phyloP scores from a whole-genome alignment of 805 yeast species.

The Lipomyces yamanashiensis region DNA sequence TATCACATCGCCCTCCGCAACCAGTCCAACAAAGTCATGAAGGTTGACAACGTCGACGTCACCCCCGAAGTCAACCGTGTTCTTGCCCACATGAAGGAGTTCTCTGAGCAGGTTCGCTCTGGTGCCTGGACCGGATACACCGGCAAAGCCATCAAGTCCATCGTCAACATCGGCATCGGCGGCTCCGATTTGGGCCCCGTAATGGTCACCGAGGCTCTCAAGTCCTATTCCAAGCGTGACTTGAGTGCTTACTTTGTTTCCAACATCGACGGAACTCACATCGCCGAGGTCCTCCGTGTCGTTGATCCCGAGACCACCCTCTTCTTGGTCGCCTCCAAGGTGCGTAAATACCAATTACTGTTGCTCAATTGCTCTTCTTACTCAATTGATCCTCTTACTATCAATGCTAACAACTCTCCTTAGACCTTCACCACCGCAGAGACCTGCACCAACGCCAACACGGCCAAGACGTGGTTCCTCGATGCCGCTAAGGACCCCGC shows the following conservation, averaged over 20 bases:
- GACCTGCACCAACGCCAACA: slow-evolving; percentile 92
- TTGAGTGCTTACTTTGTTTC: slow-evolving; percentile 90
- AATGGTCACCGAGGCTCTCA: slow-evolving; percentile 98
- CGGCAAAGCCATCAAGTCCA: slow-evolving; percentile 89
- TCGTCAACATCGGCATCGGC: slow-evolving; percentile 98
- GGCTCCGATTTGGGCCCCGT: slow-evolving; percentile 99
- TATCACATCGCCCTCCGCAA: slow-evolving; percentile 96
- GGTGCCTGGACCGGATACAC: slow-evolving; percentile 98
- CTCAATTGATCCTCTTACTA: background rate
- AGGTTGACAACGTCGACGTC: slow-evolving; percentile 86
- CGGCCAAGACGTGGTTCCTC: slow-evolving; percentile 95
- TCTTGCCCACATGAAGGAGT: slow-evolving; percentile 94
- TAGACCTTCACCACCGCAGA: slow-evolving; percentile 99
- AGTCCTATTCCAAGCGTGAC: slow-evolving; percentile 70
- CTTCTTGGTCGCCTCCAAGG: slow-evolving; percentile 49
- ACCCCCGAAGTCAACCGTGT: slow-evolving; percentile 91
- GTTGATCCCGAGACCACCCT: slow-evolving; percentile 90
- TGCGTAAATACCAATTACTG: slow-evolving; percentile 61
- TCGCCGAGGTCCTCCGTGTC: slow-evolving; percentile 83
- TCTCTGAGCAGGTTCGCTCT: slow-evolving; percentile 84
- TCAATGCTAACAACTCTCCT: background rate
- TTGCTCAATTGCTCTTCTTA: slow-evolving; percentile 47
- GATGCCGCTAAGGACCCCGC: slow-evolving; percentile 64
- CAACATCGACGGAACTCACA: slow-evolving; percentile 97
- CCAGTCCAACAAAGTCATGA: slow-evolving; percentile 81